These are phyloP conservation scores for Aspergillus fructus DNA, from an alignment of 2,329 filamentous ascomycete genomes.

Conservation along the genomic window DNA sequence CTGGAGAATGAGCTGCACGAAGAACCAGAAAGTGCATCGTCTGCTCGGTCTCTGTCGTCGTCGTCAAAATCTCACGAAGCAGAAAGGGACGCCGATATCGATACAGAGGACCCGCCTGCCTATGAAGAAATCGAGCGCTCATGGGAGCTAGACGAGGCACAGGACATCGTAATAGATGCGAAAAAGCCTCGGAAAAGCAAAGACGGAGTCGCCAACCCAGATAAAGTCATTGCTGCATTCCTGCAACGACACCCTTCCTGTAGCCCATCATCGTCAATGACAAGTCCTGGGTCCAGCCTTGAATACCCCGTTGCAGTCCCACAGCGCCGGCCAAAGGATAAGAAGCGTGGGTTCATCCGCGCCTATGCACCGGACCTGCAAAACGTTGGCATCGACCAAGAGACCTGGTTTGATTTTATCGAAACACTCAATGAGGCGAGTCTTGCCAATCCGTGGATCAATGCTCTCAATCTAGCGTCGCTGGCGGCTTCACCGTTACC, in stretches of 20 bases:
- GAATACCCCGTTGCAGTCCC: slow-evolving; percentile 41
- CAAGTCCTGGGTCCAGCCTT: slow-evolving; percentile 12
- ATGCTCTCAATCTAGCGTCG: slow-evolving; percentile 45
- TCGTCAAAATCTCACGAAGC: neutral
- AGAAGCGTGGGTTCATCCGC: slow-evolving; percentile 39
- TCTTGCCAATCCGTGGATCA: slow-evolving; percentile 37
- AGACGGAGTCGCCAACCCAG: neutral
- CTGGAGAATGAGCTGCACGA: neutral
- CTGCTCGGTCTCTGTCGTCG: neutral
- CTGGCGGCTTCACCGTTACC: slow-evolving; percentile 42
- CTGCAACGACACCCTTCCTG: slow-evolving; percentile 8
- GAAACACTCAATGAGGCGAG: slow-evolving; percentile 39
- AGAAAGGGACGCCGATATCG: neutral
- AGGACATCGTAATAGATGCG: slow-evolving; percentile 9
- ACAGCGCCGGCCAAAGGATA: slow-evolving; percentile 37
- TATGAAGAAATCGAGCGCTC: slow-evolving; percentile 17
- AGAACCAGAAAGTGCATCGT: neutral
- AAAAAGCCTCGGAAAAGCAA: neutral
- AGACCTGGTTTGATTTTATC: slow-evolving; percentile 39
- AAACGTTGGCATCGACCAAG: slow-evolving; percentile 36
- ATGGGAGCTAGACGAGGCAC: slow-evolving; percentile 27
- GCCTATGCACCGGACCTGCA: slow-evolving; percentile 40
- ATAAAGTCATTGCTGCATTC: slow-evolving; percentile 17
- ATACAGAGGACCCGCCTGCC: neutral
- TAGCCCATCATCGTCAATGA: neutral